phyloP scores from a whole-genome alignment of 305 asterid species.

The Euphrasia arctica region DNA sequence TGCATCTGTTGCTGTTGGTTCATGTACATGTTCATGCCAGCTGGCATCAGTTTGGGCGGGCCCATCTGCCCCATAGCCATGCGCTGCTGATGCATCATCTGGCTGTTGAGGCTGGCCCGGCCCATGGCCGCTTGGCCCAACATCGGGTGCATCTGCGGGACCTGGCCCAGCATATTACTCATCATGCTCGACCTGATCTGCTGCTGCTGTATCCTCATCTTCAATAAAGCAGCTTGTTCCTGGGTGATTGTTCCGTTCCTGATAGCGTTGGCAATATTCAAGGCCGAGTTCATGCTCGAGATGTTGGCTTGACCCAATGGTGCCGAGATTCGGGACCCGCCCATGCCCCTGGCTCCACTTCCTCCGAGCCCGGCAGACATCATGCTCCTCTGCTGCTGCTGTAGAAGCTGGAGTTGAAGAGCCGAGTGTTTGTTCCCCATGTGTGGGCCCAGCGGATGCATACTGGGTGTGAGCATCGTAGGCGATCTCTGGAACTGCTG shows the following conservation, averaged over 20 bases:
- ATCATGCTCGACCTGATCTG: constrained; percentile 38
- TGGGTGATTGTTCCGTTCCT: constrained; percentile 50
- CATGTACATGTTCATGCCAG: constrained; percentile 63
- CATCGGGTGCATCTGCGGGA: constrained; percentile 71
- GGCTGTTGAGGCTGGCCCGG: constrained; percentile 56
- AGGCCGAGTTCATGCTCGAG: too few relatives aligned
- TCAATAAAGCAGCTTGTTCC: constrained; percentile 48
- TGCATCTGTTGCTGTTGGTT: constrained; percentile 64
- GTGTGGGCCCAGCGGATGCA: constrained; percentile 65
- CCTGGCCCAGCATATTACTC: constrained; percentile 38
- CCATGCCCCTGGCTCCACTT: constrained; percentile 58
- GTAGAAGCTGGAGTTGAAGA: constrained; percentile 68
- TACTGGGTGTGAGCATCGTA: constrained; percentile 60
- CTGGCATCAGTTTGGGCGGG: constrained; percentile 76
- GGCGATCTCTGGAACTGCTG: constrained; percentile 87
- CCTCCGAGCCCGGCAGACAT: constrained; percentile 33
- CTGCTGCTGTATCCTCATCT: constrained; percentile 34
- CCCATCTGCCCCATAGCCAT: constrained; percentile 74
- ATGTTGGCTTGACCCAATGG: too few relatives aligned
- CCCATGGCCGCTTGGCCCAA: constrained; percentile 46
- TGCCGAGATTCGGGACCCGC: too few relatives aligned
- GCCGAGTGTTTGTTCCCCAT: constrained; percentile 52
- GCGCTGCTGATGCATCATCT: constrained; percentile 73
- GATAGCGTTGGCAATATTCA: constrained; percentile 50
- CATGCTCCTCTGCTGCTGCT: constrained; percentile 78